Evolutionary conservation across 257 asterid genomes (phyloP), one percentile per base, ranked within the genome.

Genomic region (Ilex asprella): DNA sequence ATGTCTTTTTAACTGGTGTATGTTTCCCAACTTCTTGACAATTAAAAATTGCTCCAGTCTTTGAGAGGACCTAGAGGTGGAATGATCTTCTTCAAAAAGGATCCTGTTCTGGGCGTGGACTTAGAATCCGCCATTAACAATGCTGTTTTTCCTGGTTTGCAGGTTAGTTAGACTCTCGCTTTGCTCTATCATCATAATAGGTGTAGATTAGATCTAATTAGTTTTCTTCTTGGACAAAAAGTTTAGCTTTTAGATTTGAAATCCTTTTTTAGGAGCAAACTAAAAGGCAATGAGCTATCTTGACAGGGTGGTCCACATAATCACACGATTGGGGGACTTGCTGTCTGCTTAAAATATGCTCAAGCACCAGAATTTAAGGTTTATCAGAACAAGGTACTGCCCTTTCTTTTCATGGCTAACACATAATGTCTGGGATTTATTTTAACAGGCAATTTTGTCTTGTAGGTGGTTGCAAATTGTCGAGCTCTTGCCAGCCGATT

Each of bases 1-100:
- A 21, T 35, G 5, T 35, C 41, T 35, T 35, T 35, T 8, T 35
- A 35, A 21, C 8, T 3, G 1, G 8, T 35, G 41, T 46, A 46
- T 46, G 52, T 46, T 10, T 46, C 14, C 52, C n/a, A 14, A 11
- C 10, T 46, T 46, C 4, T 46, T 46, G n/a, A 46, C 13, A 46
- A 46, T 59, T 51, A 49, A 60, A 61, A 63, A 32, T 67, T 71
- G 70, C 67, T 78, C 44, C 78, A 93, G 99, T 87, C 96, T 63
- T 87, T 89, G 63, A 80, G 99, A 76, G 99, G 99, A 51, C 97
- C 97, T 6, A 83, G 99, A 75, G 99, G 97, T 21, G 95, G 97
- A 75, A 89, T 93, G 96, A 93, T 93, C 68, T 93, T 93, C 73
- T 93, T 89, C 92, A 87, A 71, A 84, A 89, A 85, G 79, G 94